phyloP scores from a whole-genome alignment of 2,329 filamentous ascomycete genomes.

The Aspergillus niger region DNA sequence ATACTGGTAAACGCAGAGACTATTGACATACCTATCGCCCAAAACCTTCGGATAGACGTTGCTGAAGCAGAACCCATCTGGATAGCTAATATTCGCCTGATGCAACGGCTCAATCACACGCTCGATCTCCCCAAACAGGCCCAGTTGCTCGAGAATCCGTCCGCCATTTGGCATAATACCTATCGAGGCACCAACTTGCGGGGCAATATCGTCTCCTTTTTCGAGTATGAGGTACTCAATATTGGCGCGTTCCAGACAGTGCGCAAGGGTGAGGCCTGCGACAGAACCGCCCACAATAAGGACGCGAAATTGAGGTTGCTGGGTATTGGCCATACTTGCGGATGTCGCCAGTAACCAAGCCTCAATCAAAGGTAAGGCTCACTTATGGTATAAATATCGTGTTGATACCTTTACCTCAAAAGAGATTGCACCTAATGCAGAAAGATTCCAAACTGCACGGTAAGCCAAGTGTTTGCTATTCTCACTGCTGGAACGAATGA shows the following conservation, averaged over 20 bases:
- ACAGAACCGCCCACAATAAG: conserved; percentile 55
- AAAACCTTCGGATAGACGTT: conserved; percentile 14
- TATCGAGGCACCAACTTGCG: conserved; percentile 22
- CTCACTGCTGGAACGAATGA: too few relatives aligned
- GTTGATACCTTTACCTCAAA: not conserved
- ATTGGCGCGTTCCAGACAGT: conserved; percentile 46
- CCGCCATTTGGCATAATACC: conserved; percentile 24
- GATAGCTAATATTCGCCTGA: conserved; percentile 11
- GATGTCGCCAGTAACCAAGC: not conserved
- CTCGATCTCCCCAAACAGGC: conserved; percentile 16
- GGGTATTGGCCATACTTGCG: not conserved
- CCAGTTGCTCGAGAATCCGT: conserved; percentile 22
- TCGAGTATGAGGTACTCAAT: conserved; percentile 53
- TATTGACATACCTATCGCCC: conserved; percentile 7
- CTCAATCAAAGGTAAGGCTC: not conserved
- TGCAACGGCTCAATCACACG: conserved; percentile 20
- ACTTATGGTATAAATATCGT: not conserved
- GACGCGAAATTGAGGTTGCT: conserved; percentile 26
- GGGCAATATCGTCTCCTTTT: conserved; percentile 15
- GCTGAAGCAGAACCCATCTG: conserved; percentile 14
- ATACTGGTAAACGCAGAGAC: too few relatives aligned
- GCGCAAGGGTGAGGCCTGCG: conserved; percentile 51
- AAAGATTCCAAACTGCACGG: too few relatives aligned
- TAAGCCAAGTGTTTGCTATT: too few relatives aligned
- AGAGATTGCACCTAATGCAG: too few relatives aligned